Base-by-base conservation (phyloP, 2,329 filamentous ascomycete genomes). In the Fusarium nanum region DNA sequence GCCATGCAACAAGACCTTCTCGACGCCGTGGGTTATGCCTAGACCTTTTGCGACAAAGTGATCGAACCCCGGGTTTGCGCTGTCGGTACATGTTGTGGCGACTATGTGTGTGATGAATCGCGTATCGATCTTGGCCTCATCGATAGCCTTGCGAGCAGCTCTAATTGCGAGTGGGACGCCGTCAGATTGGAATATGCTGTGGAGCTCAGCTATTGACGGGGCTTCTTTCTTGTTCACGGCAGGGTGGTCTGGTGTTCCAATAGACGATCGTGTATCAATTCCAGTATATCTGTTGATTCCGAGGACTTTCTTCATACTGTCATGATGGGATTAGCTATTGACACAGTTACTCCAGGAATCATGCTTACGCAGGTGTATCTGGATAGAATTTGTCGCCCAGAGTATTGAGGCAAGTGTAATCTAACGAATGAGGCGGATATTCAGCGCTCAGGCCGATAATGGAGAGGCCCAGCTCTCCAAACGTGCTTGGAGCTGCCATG, bases 1-100 rank as follows among this genome's bases (percentile, higher is more conserved):
- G 6, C 89, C 89, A 73, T 91, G 89, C 18, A 92, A 81, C 6
- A 92, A 81, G 8, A 90, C 86, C 73, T 89, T 91, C 72, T 92
- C 88, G 4, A 89, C 84, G n/a, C 80, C 80, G 34, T 84, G 81
- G n/a, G 81, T 81, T 30, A 91, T 81, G 1, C 88, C 87, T 4
- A 92, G 79, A 7, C 82, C 80, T 73, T 87, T 88, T 55, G 85
- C 85, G 25, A 92, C 87, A 67, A 83, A 90, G 76, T 91, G 88
- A 70, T 92, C 90, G 74, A 88, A 92, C 3, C 89, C 89, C 0
- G 89, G 89, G 75, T 91, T 92, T 18, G 89, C 88, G 68, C 88
- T 90, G 75, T 92, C 88, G 11, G 89, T 92, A 76, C 90, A 92
- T 7, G 89, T 91, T 1, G 89, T 90, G 25, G 88, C 86, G 11